Evolutionary conservation across 2,329 filamentous ascomycete genomes (phyloP), one percentile per base, ranked within the genome.

Genomic region (Kalaharituber pfeilii): DNA sequence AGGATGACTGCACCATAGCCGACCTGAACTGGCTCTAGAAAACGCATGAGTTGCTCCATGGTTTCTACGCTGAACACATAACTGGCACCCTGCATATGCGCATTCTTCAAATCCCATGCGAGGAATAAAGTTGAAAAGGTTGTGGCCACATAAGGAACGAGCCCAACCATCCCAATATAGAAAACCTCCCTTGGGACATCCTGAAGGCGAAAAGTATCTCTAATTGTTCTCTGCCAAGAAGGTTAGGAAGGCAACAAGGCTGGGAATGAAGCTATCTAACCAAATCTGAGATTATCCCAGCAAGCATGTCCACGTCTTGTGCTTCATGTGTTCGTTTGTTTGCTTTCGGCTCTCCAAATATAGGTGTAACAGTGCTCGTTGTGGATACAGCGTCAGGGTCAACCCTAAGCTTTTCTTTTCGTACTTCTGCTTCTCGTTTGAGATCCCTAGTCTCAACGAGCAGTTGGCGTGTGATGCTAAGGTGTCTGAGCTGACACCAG

Each of bases 1-100:
- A 63, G 42, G 18, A 63, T 51, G 55, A 93, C 79, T 49, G 88
- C 89, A 53, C 89, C 88, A 64, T 93, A 94, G 56, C 86, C 88
- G 53, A 95, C 76, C 69, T 95, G 89, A 52, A 95, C 71, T 11
- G 87, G 87, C 70, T 94, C 87, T 27, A 94, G 73, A 15, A 86
- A 67, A 60, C 81, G 76, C 8, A 95, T 75, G 53, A 86, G 72
- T 24, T 83, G 70, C 57, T 80, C 78, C 2, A 87, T 87, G 2
- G 77, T 82, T 50, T 86, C 78, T 50, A 80, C 79, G 60, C 72
- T 78, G 65, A 91, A 75, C 44, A 87, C 66, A 51, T 82, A 72
- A 26, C 77, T 75, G 13, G 74, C 72, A 28, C 84, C 85, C 6
- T 72, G 71, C 15, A 72, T 70, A 1, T 77, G 74, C 1, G 77